Evolutionary conservation across 225 moss, liverwort and hornwort species (phyloP).

Genomic region (Ulota crispa): DNA sequence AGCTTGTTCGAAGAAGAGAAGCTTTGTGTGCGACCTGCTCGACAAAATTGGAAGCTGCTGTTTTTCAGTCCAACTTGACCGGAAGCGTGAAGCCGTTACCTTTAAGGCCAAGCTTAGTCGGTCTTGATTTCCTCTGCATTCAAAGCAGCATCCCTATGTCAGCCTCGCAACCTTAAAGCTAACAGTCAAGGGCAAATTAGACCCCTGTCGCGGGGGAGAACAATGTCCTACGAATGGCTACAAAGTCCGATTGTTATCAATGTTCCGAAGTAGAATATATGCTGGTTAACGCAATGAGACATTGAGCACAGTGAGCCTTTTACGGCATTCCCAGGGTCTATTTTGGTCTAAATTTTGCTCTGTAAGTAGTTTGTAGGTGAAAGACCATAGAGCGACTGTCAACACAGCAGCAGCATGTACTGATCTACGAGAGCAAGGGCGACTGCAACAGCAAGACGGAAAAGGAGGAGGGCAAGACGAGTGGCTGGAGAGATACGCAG

Average conservation of each 20-base stretch:
- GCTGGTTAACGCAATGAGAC: background rate
- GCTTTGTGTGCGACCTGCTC: background rate
- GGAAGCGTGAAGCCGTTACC: background rate
- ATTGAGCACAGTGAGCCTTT: background rate
- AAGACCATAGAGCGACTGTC: background rate
- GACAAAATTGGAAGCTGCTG: constrained; percentile 11
- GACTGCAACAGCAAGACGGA: background rate
- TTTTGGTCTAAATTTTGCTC: no score
- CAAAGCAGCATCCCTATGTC: background rate
- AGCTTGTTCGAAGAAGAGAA: background rate
- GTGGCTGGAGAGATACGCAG: background rate
- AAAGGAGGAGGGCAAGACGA: background rate
- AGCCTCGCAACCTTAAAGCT: background rate
- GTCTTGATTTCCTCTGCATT: constrained; percentile 45
- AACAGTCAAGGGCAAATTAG: background rate
- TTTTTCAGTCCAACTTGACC: constrained; percentile 5
- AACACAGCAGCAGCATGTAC: background rate
- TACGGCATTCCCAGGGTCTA: background rate
- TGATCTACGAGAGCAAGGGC: background rate
- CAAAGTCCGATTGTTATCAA: background rate
- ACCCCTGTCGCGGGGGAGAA: background rate
- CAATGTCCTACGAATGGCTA: background rate
- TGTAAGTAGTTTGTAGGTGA: background rate
- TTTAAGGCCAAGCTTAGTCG: constrained; percentile 10
- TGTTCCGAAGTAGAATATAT: background rate